Conservation (phyloP, 139 green algal genomes). For the Chlamydomonas applanata region DNA sequence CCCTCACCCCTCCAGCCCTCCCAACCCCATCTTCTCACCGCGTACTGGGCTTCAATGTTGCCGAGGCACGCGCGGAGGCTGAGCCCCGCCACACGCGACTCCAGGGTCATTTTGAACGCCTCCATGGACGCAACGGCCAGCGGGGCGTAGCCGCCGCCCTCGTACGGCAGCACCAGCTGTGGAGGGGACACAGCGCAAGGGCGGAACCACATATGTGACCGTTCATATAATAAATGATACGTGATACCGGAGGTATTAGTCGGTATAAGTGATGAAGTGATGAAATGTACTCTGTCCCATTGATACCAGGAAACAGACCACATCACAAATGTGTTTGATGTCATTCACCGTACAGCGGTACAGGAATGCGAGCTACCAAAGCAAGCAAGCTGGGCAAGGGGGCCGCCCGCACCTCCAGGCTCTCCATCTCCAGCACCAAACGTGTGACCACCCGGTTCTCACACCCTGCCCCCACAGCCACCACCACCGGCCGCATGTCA, state of each 20-base stretch:
- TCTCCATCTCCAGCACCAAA: constrained; percentile 20
- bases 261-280: no score
- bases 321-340: no score
- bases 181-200: constrained; percentile 8
- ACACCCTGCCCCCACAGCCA: background rate
- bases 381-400: no score
- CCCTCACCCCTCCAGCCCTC: no score
- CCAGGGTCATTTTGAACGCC: constrained; percentile 46
- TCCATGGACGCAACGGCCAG: constrained; percentile 61
- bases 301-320: no score
- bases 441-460: constrained; percentile 6
- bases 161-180: constrained; percentile 25
- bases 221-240: no score
- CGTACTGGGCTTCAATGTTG: constrained; percentile 67
- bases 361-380: no score
- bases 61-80: constrained; percentile 58
- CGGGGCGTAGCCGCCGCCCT: constrained; percentile 20
- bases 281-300: no score
- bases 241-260: no score
- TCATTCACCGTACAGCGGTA: no score
- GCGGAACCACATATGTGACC: no score
- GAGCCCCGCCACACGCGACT: constrained; percentile 32
- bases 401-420: constrained; percentile 5
- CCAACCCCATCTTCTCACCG: constrained; percentile 8
- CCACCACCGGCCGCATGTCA: background rate